phyloP scores from a whole-genome alignment of 1,139 yeast species.

The Geotrichum citri-aurantii region DNA sequence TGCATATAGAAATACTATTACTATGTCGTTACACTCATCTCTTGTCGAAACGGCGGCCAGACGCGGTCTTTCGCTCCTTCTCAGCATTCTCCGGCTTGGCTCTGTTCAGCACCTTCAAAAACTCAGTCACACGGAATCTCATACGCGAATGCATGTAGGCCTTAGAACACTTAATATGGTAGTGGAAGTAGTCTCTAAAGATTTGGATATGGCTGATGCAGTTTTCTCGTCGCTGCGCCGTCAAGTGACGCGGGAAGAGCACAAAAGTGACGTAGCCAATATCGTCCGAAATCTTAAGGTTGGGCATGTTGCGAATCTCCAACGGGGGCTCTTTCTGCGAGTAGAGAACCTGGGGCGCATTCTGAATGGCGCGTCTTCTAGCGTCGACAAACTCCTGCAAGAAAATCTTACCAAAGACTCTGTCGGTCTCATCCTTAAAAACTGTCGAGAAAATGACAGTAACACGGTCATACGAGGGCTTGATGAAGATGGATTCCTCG shows the following conservation, averaged over 20 bases:
- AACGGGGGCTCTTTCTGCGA: constrained; percentile 89
- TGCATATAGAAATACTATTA: background rate
- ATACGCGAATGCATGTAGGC: constrained; percentile 98
- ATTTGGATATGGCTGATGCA: constrained; percentile 85
- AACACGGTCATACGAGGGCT: constrained; percentile 92
- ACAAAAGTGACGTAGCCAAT: constrained; percentile 45
- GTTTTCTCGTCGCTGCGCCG: constrained; percentile 69
- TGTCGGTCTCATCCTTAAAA: constrained; percentile 95
- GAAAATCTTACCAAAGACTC: constrained; percentile 89
- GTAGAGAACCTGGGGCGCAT: constrained; percentile 95
- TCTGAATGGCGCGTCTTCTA: constrained; percentile 90
- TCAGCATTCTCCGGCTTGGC: constrained; percentile 92
- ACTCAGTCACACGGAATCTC: constrained; percentile 92
- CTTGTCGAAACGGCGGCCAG: constrained; percentile 48
- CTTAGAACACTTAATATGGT: constrained; percentile 95
- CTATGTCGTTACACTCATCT: background rate
- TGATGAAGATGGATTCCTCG: constrained; percentile 83
- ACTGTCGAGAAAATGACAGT: constrained; percentile 93
- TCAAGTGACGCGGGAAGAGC: constrained; percentile 63
- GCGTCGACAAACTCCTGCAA: constrained; percentile 98
- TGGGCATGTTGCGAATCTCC: constrained; percentile 54
- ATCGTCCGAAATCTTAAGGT: constrained; percentile 31
- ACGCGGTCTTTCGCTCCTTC: constrained; percentile 76
- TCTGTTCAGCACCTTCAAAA: constrained; percentile 89
- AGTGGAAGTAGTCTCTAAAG: constrained; percentile 95